These are phyloP conservation scores for Termitomyces sp. DNA, from an alignment of 768 basidiomycete genomes.

Conservation along the genomic window DNA sequence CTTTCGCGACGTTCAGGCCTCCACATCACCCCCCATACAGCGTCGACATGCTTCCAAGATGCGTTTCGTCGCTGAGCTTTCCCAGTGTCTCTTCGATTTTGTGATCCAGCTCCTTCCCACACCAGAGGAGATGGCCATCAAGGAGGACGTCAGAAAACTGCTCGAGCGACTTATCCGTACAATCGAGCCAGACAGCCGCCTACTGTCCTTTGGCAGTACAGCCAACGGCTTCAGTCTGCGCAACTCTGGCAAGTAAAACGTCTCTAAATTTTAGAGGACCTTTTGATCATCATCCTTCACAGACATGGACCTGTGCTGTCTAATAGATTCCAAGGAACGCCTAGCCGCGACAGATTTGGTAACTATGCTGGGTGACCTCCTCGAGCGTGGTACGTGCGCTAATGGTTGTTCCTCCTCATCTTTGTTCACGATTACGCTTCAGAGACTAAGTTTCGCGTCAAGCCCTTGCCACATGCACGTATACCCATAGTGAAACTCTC, in stretches of 20 bases:
- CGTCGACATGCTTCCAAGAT: conserved; percentile 48
- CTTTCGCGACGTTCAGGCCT: conserved; percentile 31
- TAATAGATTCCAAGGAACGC: conserved; percentile 84
- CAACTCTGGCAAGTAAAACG: conserved; percentile 70
- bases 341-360: conserved; percentile 87
- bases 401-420: conserved; percentile 2
- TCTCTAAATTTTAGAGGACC: neutral
- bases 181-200: conserved; percentile 86
- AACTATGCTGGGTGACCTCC: conserved; percentile 87
- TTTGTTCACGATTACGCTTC: conserved; percentile 5
- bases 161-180: conserved; percentile 94
- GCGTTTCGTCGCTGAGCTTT: conserved; percentile 76
- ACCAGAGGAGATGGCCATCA: conserved; percentile 85
- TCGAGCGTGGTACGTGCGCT: conserved; percentile 76
- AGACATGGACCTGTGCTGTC: conserved; percentile 99
- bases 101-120: conserved; percentile 91
- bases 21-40: conserved; percentile 29
- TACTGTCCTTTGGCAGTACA: conserved; percentile 94
- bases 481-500: conserved; percentile 99
- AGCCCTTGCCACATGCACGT: conserved; percentile 92
- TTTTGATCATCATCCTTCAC: conserved; percentile 9
- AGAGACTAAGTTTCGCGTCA: conserved; percentile 97
- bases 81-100: conserved; percentile 90
- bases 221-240: conserved; percentile 96
- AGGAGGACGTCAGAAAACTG: conserved; percentile 93